Base-by-base conservation (phyloP, 2,329 filamentous ascomycete genomes). In the Neonectria hederae region DNA sequence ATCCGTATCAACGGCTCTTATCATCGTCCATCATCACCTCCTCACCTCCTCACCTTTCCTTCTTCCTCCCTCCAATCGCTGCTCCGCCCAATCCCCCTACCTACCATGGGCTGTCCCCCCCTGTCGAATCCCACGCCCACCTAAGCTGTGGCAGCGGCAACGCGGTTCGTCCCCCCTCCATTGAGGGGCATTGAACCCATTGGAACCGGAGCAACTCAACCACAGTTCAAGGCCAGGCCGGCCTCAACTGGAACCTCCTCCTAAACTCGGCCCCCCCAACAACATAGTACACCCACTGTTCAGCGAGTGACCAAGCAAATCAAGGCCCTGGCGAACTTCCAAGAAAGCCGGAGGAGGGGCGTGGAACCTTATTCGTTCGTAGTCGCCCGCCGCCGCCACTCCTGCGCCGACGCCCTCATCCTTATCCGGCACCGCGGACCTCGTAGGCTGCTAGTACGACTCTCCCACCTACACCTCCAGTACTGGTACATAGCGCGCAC, bases 351-450 rank as follows among this genome's bases (percentile, higher is more conserved):
- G 63, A 67, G 48, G 63, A 69, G 67, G 68, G 71, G 71, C 65
- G 71, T 73, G 71, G 66, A 73, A 74, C 71, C 71, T 74, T 71
- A 70, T 66, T 66, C 56, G 54, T 65, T 66, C 46, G 56, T 67
- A 65, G 68, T 68, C 61, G 63, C 66, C 35, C 35, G 68, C 65
- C 61, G 63, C 69, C 71, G 65, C 68, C 69, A 73, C 71, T 38
- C 60, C 53, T 68, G 59, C 60, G 65, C 52, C 65, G 54, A 67
- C 59, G 56, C 43, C 63, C 63, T 69, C 65, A 60, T 67, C 62
- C 68, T 71, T 70, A 70, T 69, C 67, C 63, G 69, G 69, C 69
- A 69, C 61, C 65, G 62, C 68, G 42, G 59, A 63, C 24, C 49
- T 42, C 28, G 28, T 51, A 24, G 43, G 24, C 21, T 21, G 35